Evolutionary conservation across 208 protist species (phyloP), one percentile per base, ranked within the genome.

Genomic region (Leishmania aethiopica): DNA sequence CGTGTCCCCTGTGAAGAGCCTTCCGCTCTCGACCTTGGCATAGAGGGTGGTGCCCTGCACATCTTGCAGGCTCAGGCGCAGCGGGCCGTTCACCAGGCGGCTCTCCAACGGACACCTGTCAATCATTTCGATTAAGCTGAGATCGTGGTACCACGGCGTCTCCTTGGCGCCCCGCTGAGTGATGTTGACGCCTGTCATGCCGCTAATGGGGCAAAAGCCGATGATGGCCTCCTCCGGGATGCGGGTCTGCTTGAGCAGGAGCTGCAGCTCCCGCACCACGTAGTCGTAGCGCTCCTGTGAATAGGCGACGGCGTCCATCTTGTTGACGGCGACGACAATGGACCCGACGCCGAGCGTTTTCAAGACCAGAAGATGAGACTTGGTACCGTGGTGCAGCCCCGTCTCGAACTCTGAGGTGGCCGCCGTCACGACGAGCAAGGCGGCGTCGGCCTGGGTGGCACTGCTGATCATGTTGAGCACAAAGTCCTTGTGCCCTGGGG

Each of bases 401-500:
- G 98, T 95, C 84, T 99, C 98, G 90, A 99, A 99, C 90, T 99
- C 99, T 35, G 96, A 98, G 66, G 95, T 97, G 62, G 97, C 93
- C 3, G 99, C 99, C 22, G 98, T 99, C 53, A 99, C 98, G 22
- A 99, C 97, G 13, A 99, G 91, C 73, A 99, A 90, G 59, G 96
- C 99, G 5, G 99, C 96, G 88, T 99, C 99, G 1, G 99, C 99
- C 86, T 99, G 98, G 51, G 98, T 95, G 0, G 98, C 98, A 83
- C 99, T 99, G 80, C 93, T 94, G 82, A 99, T 99, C 99, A 99
- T 99, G 87, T 97, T 98, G 42, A 99, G 94, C 55, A 99, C 98
- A 85, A 98, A 99, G 84, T 98, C 97, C 89, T 99, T 99, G 91
- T 99, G 98, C 37, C 99, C 99, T 25, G 95, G 95, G 1, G 95